Percentiles rank a stretch among this genome's conserved stretches.
Evolutionary conservation across 306 rosid genomes (phyloP).

Genomic region (Senna tora): DNA sequence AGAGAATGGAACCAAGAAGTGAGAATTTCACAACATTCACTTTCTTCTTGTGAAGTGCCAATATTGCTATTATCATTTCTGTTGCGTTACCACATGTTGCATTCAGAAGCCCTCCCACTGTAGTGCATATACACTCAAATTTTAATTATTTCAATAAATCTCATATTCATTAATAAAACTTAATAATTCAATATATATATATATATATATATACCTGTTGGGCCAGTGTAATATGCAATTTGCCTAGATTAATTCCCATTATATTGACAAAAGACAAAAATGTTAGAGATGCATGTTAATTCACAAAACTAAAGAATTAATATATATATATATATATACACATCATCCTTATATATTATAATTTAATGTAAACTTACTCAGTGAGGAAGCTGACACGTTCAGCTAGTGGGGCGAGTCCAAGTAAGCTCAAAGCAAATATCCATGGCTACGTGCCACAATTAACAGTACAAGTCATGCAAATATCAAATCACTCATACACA

Average conservation of each 20-base stretch:
- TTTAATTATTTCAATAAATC: no score
- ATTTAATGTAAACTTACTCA: slow-evolving; percentile 59
- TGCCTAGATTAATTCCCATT: slow-evolving; percentile 56
- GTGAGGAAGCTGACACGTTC: slow-evolving; percentile 96
- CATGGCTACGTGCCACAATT: slow-evolving; percentile 61
- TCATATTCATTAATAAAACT: no score
- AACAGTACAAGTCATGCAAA: no score
- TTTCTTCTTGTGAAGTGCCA: slow-evolving; percentile 68
- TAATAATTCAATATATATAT: no score
- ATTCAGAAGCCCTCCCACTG: slow-evolving; percentile 95
- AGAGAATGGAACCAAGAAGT: slow-evolving; percentile 86
- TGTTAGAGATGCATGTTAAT: background rate
- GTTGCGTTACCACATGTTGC: slow-evolving; percentile 99
- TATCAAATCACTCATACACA: no score
- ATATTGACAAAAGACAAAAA: background rate
- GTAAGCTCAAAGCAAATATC: slow-evolving; percentile 80
- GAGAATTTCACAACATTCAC: slow-evolving; percentile 84
- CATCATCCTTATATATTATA: background rate
- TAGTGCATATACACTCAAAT: no score
- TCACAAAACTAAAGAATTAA: background rate
- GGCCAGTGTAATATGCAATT: slow-evolving; percentile 83
- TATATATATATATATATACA: background rate
- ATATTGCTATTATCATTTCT: slow-evolving; percentile 81
- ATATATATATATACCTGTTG: slow-evolving; percentile 71
- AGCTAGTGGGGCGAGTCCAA: slow-evolving; percentile 91